A percentile compares a stretch with the other conserved stretches of the same genome.
Conservation (phyloP, 2,329 filamentous ascomycete species). For the Colletotrichum sp. region DNA sequence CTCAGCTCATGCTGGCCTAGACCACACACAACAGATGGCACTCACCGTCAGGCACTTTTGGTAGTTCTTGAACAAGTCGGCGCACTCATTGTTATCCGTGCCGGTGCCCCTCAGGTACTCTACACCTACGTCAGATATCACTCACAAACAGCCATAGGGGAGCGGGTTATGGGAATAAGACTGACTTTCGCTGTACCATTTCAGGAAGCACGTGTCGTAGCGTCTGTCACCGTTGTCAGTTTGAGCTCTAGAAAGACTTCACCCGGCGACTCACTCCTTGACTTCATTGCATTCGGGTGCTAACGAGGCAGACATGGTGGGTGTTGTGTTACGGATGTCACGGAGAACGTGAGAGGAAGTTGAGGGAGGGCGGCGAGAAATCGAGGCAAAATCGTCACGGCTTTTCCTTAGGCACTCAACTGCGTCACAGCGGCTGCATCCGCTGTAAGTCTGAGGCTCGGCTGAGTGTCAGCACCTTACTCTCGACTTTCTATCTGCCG, state of each 20-base stretch:
- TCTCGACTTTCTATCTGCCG: rapidly evolving
- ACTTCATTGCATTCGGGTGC: slow-evolving; percentile 94
- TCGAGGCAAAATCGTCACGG: slow-evolving; percentile 6
- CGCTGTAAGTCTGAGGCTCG: not conserved
- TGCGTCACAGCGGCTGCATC: slow-evolving; percentile 11
- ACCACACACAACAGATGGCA: not conserved
- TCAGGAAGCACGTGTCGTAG: slow-evolving; percentile 97
- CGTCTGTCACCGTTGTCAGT: slow-evolving; percentile 58
- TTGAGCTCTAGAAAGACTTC: not conserved
- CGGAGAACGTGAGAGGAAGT: not conserved
- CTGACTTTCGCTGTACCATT: slow-evolving; percentile 99
- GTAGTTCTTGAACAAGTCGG: slow-evolving; percentile 85
- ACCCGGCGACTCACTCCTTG: slow-evolving; percentile 75
- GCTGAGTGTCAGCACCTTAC: not conserved
- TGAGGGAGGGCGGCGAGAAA: not conserved
- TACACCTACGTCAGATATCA: slow-evolving; percentile 35
- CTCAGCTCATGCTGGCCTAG: not conserved
- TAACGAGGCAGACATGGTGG: slow-evolving; percentile 86
- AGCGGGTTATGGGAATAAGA: slow-evolving; percentile 15
- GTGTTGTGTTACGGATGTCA: not conserved
- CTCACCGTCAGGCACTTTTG: slow-evolving; percentile 81
- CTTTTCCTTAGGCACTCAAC: not conserved
- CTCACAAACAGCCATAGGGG: not conserved
- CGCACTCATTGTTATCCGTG: slow-evolving; percentile 83
- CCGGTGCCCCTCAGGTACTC: slow-evolving; percentile 90